phyloP scores from a whole-genome alignment of 208 protist genomes.

The Leishmania tropica region DNA sequence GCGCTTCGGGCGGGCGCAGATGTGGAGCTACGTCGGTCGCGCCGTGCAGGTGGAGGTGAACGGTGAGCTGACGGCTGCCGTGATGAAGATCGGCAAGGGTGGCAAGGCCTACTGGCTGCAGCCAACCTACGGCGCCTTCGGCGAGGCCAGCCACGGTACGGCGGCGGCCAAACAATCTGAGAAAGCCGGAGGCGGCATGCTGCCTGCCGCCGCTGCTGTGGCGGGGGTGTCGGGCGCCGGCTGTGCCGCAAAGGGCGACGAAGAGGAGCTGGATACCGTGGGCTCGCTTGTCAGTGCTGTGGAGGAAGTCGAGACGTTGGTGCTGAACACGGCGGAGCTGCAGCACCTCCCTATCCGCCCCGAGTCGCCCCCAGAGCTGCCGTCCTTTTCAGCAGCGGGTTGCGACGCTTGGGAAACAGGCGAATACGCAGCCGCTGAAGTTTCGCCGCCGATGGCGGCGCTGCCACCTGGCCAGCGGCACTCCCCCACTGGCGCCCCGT shows the following conservation, averaged over 20 bases:
- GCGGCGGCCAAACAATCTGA: not conserved
- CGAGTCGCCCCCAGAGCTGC: conserved; percentile 1
- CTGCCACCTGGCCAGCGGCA: not conserved
- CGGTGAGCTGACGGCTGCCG: conserved; percentile 72
- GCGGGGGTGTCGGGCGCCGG: not conserved
- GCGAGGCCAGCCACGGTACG: not conserved
- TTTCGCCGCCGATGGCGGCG: not conserved
- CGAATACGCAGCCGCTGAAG: not conserved
- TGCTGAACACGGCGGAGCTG: conserved; percentile 10
- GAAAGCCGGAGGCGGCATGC: not conserved
- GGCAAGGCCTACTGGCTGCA: conserved; percentile 96
- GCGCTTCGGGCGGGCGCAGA: conserved; percentile 95
- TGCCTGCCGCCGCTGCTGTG: not conserved
- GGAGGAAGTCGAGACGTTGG: not conserved
- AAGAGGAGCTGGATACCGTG: not conserved
- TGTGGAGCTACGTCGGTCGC: conserved; percentile 91
- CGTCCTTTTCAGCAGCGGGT: not conserved
- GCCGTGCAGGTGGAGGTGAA: conserved; percentile 96
- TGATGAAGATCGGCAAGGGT: conserved; percentile 96
- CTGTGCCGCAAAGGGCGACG: not conserved
- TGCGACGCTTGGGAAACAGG: not conserved
- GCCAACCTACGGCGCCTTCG: conserved; percentile 44
- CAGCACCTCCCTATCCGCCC: conserved; percentile 10
- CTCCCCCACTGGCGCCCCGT: not conserved
- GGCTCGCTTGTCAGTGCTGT: not conserved